Evolutionary conservation across 2,329 filamentous ascomycete species (phyloP).

Genomic region (Sclerotinia minor): DNA sequence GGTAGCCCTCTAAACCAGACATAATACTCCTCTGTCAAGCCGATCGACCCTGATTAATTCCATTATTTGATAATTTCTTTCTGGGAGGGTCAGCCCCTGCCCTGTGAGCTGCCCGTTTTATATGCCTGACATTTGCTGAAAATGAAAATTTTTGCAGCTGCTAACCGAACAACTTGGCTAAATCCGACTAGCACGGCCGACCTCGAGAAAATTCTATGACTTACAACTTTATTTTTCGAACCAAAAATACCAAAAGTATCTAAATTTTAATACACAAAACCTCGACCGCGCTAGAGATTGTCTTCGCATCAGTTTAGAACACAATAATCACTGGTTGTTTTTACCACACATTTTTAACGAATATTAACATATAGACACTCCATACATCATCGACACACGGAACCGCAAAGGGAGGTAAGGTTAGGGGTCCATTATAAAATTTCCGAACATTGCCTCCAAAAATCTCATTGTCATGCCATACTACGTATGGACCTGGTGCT

Average conservation of each 20-base stretch:
- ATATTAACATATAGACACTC: too few relatives aligned
- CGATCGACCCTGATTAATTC: background rate
- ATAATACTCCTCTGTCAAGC: conserved; percentile 17
- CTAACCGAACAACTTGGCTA: background rate
- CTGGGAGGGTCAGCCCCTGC: background rate
- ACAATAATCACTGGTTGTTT: background rate
- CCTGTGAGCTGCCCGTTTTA: background rate
- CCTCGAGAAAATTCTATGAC: background rate
- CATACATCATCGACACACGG: background rate
- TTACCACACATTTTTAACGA: background rate
- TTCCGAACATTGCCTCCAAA: too few relatives aligned
- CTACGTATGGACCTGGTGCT: too few relatives aligned
- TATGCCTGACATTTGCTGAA: background rate
- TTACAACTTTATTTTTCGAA: background rate
- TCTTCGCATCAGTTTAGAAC: background rate
- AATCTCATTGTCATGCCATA: too few relatives aligned
- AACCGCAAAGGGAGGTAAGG: background rate
- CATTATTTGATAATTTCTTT: background rate
- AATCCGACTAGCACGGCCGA: background rate
- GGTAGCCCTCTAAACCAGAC: conserved; percentile 1
- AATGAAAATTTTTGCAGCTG: conserved; percentile 7
- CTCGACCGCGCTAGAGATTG: background rate
- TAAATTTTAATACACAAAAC: background rate
- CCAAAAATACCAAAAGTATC: background rate
- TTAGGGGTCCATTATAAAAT: too few relatives aligned